These are phyloP conservation scores for Ophiostoma pallidulum DNA, from an alignment of 2,329 filamentous ascomycete species.

Conservation along the genomic window DNA sequence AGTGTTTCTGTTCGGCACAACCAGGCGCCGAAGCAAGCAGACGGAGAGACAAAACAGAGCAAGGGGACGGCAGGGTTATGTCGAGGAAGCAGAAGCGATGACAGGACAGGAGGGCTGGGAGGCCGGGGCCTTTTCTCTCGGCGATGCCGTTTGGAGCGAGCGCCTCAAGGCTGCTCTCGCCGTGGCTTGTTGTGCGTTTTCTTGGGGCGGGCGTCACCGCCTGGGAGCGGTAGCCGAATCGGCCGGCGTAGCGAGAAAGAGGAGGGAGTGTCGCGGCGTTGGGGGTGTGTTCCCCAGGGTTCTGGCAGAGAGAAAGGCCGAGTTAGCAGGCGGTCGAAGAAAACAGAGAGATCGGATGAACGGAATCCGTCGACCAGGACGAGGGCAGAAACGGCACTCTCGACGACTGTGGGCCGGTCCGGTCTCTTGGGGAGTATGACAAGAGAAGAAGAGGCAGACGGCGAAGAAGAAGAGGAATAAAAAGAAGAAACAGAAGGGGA, in stretches of 20 bases:
- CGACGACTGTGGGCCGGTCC: neutral
- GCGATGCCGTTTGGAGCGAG: constrained; percentile 3
- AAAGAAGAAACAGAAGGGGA: neutral
- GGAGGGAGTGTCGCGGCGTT: neutral
- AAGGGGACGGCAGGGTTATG: neutral
- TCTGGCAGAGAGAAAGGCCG: neutral
- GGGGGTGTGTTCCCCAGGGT: neutral
- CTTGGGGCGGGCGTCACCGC: constrained; percentile 8
- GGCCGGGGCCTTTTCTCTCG: neutral
- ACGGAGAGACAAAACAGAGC: neutral
- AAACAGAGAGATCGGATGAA: too few species aligned
- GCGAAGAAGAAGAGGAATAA: neutral
- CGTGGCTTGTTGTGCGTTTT: constrained; percentile 1
- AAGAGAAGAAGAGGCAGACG: neutral
- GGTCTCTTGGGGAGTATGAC: neutral
- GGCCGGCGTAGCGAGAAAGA: constrained; percentile 5
- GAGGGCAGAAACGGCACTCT: neutral
- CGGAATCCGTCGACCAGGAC: too few species aligned
- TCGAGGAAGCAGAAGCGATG: neutral
- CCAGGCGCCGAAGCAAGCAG: neutral
- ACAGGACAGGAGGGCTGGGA: neutral
- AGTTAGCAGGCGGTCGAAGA: neutral
- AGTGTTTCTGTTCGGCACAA: neutral
- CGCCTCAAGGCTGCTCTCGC: constrained; percentile 4
- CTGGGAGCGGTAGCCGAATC: neutral